phyloP scores from a whole-genome alignment of 768 basidiomycete genomes.

The Ramaria sp. region DNA sequence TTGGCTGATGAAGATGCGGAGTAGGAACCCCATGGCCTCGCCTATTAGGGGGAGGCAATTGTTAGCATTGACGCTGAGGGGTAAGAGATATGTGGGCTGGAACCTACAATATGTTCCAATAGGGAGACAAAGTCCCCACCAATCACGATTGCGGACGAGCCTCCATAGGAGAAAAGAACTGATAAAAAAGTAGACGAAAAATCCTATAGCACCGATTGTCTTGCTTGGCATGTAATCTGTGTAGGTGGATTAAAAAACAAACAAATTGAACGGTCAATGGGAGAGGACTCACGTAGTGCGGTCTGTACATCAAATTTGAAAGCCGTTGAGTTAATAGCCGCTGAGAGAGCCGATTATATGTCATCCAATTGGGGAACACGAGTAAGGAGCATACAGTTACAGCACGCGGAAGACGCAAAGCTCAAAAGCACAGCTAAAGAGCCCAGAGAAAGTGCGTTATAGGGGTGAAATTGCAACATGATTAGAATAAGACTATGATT shows the following conservation, averaged over 20 bases:
- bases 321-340: no score
- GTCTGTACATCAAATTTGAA: background rate
- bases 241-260: background rate
- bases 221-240: conserved; percentile 18
- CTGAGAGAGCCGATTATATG: no score
- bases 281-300: background rate
- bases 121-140: conserved; percentile 24
- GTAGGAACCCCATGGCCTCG: background rate
- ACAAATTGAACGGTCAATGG: background rate
- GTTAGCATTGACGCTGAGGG: background rate
- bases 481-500: no score
- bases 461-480: no score
- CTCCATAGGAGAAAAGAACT: conserved; percentile 13
- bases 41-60: background rate
- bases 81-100: background rate
- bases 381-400: no score
- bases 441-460: no score
- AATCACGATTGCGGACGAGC: conserved; percentile 15
- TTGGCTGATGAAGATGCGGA: background rate
- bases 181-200: conserved; percentile 15
- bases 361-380: no score
- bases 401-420: no score
- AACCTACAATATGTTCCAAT: conserved; percentile 18
- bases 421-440: no score
- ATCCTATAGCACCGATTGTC: conserved; percentile 15